These are phyloP conservation scores for Spathaspora sp. DNA, from an alignment of 805 yeast genomes.

Conservation along the genomic window DNA sequence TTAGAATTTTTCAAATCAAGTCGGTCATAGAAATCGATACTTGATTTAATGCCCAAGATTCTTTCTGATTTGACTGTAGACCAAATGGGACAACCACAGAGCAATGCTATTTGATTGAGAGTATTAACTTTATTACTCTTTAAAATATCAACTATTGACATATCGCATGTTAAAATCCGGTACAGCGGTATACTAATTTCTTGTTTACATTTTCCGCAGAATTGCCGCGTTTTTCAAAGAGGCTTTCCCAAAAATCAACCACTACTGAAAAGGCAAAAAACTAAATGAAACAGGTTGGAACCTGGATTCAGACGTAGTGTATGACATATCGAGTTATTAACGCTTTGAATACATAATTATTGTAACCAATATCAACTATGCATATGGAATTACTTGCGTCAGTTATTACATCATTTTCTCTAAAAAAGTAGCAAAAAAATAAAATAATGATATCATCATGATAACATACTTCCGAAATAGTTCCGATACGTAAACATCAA, in stretches of 20 bases:
- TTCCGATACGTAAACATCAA: background rate
- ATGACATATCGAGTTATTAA: too few relatives aligned
- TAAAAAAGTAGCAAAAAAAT: background rate
- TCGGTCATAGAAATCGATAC: conserved; percentile 7
- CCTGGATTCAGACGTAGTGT: too few relatives aligned
- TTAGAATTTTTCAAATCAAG: background rate
- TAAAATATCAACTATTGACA: background rate
- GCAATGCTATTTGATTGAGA: conserved; percentile 11
- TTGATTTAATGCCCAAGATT: conserved; percentile 9
- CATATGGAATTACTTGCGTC: background rate
- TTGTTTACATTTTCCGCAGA: background rate
- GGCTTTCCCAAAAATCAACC: too few relatives aligned
- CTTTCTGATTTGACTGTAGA: conserved; percentile 14
- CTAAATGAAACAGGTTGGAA: too few relatives aligned
- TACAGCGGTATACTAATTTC: background rate
- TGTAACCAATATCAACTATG: background rate
- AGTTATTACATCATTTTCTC: background rate
- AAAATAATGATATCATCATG: background rate
- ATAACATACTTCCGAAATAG: background rate
- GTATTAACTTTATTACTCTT: conserved; percentile 4
- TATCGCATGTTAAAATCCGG: background rate
- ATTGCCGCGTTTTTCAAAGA: background rate
- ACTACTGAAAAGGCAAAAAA: too few relatives aligned
- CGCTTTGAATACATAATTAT: background rate
- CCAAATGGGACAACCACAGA: conserved; percentile 17